phyloP scores from a whole-genome alignment of 306 rosid species.

The Alnus rubra region DNA sequence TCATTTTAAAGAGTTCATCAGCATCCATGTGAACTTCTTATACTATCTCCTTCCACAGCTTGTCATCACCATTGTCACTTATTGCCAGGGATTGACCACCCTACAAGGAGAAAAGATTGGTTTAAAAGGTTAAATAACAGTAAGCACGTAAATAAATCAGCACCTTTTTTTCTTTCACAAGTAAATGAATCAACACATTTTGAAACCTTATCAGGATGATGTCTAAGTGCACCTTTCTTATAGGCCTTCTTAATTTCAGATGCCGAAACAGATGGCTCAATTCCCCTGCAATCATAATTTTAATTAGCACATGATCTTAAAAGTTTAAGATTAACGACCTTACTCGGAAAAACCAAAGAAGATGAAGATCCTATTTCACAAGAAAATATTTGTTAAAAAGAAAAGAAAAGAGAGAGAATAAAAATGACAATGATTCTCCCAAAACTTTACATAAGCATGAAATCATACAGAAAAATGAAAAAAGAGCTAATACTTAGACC shows the following conservation, averaged over 20 bases:
- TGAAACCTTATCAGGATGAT: constrained; percentile 95
- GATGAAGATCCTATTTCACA: constrained; percentile 60
- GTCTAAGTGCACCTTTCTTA: constrained; percentile 96
- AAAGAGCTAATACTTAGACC: background rate
- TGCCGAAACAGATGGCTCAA: constrained; percentile 73
- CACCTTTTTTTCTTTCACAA: background rate
- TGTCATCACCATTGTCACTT: constrained; percentile 77
- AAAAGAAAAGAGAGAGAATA: background rate
- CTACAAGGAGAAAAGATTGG: constrained; percentile 45
- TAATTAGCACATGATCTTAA: constrained; percentile 30
- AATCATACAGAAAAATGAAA: background rate
- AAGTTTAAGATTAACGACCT: constrained; percentile 17
- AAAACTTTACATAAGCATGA: background rate
- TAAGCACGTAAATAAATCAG: constrained; percentile 13
- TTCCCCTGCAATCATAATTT: constrained; percentile 68
- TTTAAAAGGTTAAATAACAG: constrained; percentile 17
- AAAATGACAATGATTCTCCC: background rate
- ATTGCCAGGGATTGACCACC: constrained; percentile 82
- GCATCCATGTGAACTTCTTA: constrained; percentile 78
- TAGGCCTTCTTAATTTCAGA: constrained; percentile 96
- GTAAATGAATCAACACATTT: constrained; percentile 12
- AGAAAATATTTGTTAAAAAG: background rate
- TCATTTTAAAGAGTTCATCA: constrained; percentile 81
- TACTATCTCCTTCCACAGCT: constrained; percentile 72
- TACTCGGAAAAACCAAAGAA: constrained; percentile 52